Evolutionary conservation across 352 stramenopile genomes (phyloP).

Genomic region (Pythium oligandrum): DNA sequence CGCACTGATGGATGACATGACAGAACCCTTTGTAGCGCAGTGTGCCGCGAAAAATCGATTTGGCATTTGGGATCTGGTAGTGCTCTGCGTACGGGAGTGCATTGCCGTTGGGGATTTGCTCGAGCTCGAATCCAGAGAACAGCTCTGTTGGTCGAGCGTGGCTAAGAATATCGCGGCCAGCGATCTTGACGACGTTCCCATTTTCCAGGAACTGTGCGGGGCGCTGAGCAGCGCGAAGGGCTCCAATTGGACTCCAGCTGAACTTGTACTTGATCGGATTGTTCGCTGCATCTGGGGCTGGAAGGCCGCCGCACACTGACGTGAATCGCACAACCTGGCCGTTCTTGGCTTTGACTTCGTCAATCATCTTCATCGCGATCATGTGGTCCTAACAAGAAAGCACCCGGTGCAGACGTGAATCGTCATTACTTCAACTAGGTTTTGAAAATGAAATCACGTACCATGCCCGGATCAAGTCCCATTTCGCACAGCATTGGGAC

Average conservation of each 20-base stretch:
- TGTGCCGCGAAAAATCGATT: conserved; percentile 80
- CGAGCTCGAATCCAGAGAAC: conserved; percentile 65
- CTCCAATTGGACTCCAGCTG: conserved; percentile 84
- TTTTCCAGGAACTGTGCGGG: conserved; percentile 58
- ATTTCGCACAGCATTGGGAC: conserved; percentile 87
- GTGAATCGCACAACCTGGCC: conserved; percentile 69
- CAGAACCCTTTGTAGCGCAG: conserved; percentile 83
- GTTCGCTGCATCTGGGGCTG: conserved; percentile 78
- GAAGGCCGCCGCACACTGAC: conserved; percentile 85
- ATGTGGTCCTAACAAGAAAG: conserved; percentile 60
- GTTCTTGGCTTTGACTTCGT: conserved; percentile 56
- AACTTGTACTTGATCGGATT: conserved; percentile 93
- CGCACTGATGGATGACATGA: conserved; percentile 52
- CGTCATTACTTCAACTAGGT: background rate
- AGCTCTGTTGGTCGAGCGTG: conserved; percentile 30
- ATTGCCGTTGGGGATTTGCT: conserved; percentile 86
- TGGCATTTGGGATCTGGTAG: conserved; percentile 69
- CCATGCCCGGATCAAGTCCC: conserved; percentile 87
- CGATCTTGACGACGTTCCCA: conserved; percentile 42
- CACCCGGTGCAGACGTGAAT: background rate
- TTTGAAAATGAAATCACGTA: background rate
- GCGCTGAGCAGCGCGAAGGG: conserved; percentile 30
- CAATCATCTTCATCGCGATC: conserved; percentile 86
- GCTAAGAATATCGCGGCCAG: conserved; percentile 47
- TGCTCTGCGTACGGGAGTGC: conserved; percentile 71